These are phyloP conservation scores for Pisolithus marmoratus DNA, from an alignment of 768 basidiomycete species.

Conservation along the genomic window DNA sequence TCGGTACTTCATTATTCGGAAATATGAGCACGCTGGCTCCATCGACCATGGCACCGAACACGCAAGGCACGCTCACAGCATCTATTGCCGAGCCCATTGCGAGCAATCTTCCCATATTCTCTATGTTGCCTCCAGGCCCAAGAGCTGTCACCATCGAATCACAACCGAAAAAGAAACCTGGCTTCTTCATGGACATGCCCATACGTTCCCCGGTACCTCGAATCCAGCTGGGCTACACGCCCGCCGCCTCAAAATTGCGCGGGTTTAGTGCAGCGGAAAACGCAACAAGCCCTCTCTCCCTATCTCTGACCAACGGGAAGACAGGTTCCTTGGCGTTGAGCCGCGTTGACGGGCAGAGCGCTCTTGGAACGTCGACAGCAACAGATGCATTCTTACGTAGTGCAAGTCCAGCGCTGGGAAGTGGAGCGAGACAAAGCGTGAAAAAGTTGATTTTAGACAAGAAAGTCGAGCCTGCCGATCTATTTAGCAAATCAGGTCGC, in stretches of 20 bases:
- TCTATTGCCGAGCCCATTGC: slow-evolving; percentile 86
- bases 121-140: slow-evolving; percentile 67
- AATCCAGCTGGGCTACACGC: slow-evolving; percentile 58
- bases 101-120: slow-evolving; percentile 66
- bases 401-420: slow-evolving; percentile 61
- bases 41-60: slow-evolving; percentile 38
- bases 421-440: slow-evolving; percentile 71
- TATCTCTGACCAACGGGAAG: slow-evolving; percentile 52
- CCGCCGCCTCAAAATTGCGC: slow-evolving; percentile 59
- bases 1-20: slow-evolving; percentile 38
- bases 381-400: slow-evolving; percentile 57
- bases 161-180: slow-evolving; percentile 67
- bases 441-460: slow-evolving; percentile 91
- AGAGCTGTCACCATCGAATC: slow-evolving; percentile 57
- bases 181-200: slow-evolving; percentile 72
- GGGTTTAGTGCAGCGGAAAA: slow-evolving; percentile 50
- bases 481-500: slow-evolving; percentile 49
- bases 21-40: slow-evolving; percentile 31
- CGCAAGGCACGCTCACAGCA: slow-evolving; percentile 64
- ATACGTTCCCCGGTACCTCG: slow-evolving; percentile 67
- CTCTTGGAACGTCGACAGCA: slow-evolving; percentile 23
- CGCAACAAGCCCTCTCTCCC: slow-evolving; percentile 31
- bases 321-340: slow-evolving; percentile 50
- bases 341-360: slow-evolving; percentile 39
- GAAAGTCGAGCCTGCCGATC: slow-evolving; percentile 67